A percentile compares a stretch with the other conserved stretches of the same genome.
Conservation (phyloP, 805 yeast genomes). For the Candida awuae region DNA sequence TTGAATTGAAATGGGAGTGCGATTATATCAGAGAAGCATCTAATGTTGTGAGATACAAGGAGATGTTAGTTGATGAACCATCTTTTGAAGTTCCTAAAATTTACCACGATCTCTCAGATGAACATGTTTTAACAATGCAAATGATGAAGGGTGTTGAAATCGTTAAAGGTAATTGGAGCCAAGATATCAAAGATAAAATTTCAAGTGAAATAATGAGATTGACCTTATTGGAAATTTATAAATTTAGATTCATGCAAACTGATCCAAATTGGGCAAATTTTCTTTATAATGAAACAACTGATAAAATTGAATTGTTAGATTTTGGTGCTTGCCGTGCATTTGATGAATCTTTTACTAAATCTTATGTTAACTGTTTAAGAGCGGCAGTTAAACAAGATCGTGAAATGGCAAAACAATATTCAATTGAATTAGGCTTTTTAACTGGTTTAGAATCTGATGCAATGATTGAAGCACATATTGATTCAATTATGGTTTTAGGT, state of each 20-base stretch:
- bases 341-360: slow-evolving; percentile 53
- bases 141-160: slow-evolving; percentile 77
- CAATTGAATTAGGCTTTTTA: slow-evolving; percentile 72
- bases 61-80: slow-evolving; percentile 50
- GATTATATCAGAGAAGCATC: slow-evolving; percentile 88
- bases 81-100: slow-evolving; percentile 78
- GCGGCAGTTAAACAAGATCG: slow-evolving; percentile 69
- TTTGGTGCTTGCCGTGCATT: slow-evolving; percentile 92
- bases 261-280: slow-evolving; percentile 99
- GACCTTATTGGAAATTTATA: slow-evolving; percentile 77
- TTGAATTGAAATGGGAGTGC: slow-evolving; percentile 95
- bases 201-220: slow-evolving; percentile 82
- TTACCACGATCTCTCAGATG: slow-evolving; percentile 66
- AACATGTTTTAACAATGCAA: slow-evolving; percentile 84
- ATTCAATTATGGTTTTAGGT: slow-evolving; percentile 81
- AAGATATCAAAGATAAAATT: slow-evolving; percentile 68
- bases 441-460: slow-evolving; percentile 84
- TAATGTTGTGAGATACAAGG: slow-evolving; percentile 59
- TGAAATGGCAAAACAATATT: slow-evolving; percentile 51
- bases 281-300: slow-evolving; percentile 63
- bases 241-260: slow-evolving; percentile 90
- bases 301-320: slow-evolving; percentile 78
- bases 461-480: slow-evolving; percentile 89
- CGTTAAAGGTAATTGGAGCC: slow-evolving; percentile 66
- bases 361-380: slow-evolving; percentile 64